A percentile compares a stretch with the other conserved stretches of the same genome.
Conservation (phyloP, 1,284 basidiomycete genomes). For the Mycena citricolor region DNA sequence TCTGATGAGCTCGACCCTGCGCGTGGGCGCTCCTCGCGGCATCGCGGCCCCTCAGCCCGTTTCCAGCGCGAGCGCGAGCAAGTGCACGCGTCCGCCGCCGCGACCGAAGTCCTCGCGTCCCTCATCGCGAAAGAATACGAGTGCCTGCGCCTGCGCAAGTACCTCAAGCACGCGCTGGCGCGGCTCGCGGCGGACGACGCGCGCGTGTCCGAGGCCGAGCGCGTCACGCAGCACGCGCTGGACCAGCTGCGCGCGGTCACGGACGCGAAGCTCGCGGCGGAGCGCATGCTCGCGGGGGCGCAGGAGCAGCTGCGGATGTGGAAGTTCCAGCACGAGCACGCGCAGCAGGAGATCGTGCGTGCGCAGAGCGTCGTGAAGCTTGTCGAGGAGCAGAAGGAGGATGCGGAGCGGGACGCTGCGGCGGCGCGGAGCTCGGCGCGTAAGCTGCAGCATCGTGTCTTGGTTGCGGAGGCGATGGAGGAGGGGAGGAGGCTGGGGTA, state of each 20-base stretch:
- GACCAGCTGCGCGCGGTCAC: conserved; percentile 52
- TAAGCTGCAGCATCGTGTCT: conserved; percentile 44
- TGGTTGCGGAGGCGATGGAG: conserved; percentile 49
- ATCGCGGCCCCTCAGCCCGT: conserved; percentile 18
- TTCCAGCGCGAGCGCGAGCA: conserved; percentile 31
- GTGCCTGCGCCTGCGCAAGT: conserved; percentile 48
- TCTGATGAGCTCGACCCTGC: too few species aligned
- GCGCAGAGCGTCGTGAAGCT: conserved; percentile 42
- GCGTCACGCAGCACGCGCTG: conserved; percentile 46
- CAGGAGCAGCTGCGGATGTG: conserved; percentile 59
- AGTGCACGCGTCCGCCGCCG: conserved; percentile 31
- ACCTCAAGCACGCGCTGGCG: conserved; percentile 50
- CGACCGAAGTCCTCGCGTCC: conserved; percentile 46
- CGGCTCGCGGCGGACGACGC: conserved; percentile 52
- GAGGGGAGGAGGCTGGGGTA: conserved; percentile 56
- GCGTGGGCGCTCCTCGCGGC: too few species aligned
- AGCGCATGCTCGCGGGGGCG: conserved; percentile 50
- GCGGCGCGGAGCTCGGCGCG: conserved; percentile 47
- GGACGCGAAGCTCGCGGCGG: conserved; percentile 48
- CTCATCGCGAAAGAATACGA: conserved; percentile 60
- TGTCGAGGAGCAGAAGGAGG: conserved; percentile 47
- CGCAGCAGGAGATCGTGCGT: conserved; percentile 57
- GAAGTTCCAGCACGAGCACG: conserved; percentile 62
- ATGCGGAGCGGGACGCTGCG: conserved; percentile 48
- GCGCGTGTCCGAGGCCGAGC: conserved; percentile 54